Evolutionary conservation across 2,329 filamentous ascomycete genomes (phyloP), one percentile per base, ranked within the genome.

Genomic region (Monilinia aucupariae): DNA sequence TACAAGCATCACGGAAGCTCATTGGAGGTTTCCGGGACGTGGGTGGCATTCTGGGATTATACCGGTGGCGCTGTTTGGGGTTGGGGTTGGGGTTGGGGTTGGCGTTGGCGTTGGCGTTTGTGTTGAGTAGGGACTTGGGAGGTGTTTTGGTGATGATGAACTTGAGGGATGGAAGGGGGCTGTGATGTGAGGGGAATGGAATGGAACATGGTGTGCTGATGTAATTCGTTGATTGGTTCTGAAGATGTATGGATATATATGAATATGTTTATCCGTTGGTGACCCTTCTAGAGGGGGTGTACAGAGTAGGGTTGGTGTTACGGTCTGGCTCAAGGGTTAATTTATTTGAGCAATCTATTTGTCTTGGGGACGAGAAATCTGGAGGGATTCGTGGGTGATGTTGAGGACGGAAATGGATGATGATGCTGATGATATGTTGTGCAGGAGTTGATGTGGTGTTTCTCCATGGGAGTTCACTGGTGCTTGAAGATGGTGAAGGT

Each of bases 241-340:
- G 27, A 30, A 6, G 27, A 30, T 30, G 27, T 30, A 30, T 30
- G 27, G 27, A 30, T 30, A 30, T 54, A 27, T 54, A 53, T 49
- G 50, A 9, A 25, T 39, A 39, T 25, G 25, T 39, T 39, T 8
- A 53, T 53, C 34, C 13, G 51, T 39, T 39, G 13, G 25, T 17
- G n/a, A 37, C 34, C 34, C 51, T 53, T 53, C 51, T 53, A 9
- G 34, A 53, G n/a, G 22, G 15, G n/a, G 51, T 39, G n/a, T n/a
- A n/a, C n/a, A n/a, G n/a, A n/a, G n/a, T 39, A 53, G 34, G 50
- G 50, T n/a, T 53, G 25, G 51, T 53, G 51, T 53, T 39, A 53
- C 20, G 25, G 15, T 20, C 12, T 6, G 15, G 48, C 12, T 6
- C 6, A 25, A 43, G 15, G 17, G 10, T n/a, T 48, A 39, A 39